Percentiles rank a stretch among this genome's conserved stretches.
Evolutionary conservation across 176 grass and related monocot genomes (phyloP).

Genomic region (Luzula sylvatica): DNA sequence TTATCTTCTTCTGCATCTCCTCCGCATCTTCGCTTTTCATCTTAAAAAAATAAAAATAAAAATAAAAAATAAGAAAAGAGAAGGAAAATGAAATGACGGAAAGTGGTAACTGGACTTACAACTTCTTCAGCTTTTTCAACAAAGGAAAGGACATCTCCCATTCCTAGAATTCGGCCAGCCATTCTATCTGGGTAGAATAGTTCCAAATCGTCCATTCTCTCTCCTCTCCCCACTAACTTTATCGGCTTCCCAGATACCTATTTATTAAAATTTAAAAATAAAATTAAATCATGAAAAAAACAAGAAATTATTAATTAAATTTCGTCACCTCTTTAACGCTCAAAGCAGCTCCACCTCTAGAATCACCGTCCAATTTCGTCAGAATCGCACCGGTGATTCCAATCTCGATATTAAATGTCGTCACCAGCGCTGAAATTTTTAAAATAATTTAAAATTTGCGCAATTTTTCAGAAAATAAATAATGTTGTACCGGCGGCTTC

Average conservation of each 20-base stretch:
- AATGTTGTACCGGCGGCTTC: conserved; percentile 76
- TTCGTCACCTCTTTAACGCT: conserved; percentile 97
- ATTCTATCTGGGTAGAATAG: conserved; percentile 95
- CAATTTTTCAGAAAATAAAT: neutral
- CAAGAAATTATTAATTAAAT: conserved; percentile 9
- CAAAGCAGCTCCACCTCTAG: conserved; percentile 90
- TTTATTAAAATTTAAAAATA: neutral
- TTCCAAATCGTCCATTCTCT: conserved; percentile 85
- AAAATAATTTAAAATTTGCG: conserved; percentile 1
- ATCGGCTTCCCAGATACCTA: conserved; percentile 94
- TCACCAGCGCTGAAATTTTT: conserved; percentile 61
- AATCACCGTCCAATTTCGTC: conserved; percentile 96
- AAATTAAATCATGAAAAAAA: neutral
- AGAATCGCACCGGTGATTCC: conserved; percentile 97
- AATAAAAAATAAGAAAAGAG: no score
- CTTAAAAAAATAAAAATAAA: conserved; percentile 19
- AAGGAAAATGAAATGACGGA: conserved; percentile 1
- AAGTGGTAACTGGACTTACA: conserved; percentile 30
- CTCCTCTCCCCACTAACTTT: conserved; percentile 83
- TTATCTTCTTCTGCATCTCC: conserved; percentile 91
- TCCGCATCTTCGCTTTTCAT: conserved; percentile 95
- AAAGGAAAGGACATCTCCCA: conserved; percentile 98
- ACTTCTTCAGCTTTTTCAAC: conserved; percentile 96
- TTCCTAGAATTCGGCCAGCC: conserved; percentile 84
- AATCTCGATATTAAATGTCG: conserved; percentile 88